Evolutionary conservation across 768 basidiomycete species (phyloP).

Genomic region (Sarcomyxa edulis): DNA sequence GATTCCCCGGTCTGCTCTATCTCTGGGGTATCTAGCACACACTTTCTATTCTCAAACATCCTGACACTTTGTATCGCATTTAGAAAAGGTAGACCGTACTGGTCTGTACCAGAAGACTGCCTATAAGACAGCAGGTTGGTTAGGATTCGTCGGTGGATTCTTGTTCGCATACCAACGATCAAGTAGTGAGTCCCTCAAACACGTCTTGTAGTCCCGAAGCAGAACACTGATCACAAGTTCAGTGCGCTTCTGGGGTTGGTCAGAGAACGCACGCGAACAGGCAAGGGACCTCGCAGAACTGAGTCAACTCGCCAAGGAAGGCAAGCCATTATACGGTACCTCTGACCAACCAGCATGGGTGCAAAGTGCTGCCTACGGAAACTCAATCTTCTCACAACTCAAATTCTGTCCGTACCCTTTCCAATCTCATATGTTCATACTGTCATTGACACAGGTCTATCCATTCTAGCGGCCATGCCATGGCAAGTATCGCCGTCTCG

Average conservation of each 20-base stretch:
- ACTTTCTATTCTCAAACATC: slow-evolving; percentile 4
- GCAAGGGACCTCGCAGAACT: slow-evolving; percentile 76
- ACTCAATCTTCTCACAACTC: slow-evolving; percentile 90
- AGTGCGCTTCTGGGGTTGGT: slow-evolving; percentile 97
- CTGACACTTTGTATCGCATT: slow-evolving; percentile 8
- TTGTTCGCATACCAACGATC: slow-evolving; percentile 89
- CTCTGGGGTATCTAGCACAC: slow-evolving; percentile 62
- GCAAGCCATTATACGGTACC: slow-evolving; percentile 83
- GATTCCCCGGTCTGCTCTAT: slow-evolving; percentile 77
- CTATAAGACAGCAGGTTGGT: slow-evolving; percentile 53
- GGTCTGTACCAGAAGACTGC: slow-evolving; percentile 30
- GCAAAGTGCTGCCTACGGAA: slow-evolving; percentile 80
- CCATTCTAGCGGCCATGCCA: no score
- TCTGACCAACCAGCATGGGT: slow-evolving; percentile 82
- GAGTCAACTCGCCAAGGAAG: slow-evolving; percentile 64
- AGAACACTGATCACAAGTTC: slow-evolving; percentile 1
- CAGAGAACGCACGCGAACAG: slow-evolving; percentile 82
- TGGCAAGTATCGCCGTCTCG: no score
- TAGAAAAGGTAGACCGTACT: slow-evolving; percentile 48
- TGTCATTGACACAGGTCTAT: slow-evolving; percentile 10
- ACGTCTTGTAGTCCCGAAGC: background rate
- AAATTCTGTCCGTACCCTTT: slow-evolving; percentile 68
- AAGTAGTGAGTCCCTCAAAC: slow-evolving; percentile 54
- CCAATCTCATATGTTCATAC: slow-evolving; percentile 5
- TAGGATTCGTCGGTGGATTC: slow-evolving; percentile 91